Evolutionary conservation across 73 alveolate genomes (phyloP), one percentile per base, ranked within the genome.

Genomic region (Tetrahymena malaccensis): DNA sequence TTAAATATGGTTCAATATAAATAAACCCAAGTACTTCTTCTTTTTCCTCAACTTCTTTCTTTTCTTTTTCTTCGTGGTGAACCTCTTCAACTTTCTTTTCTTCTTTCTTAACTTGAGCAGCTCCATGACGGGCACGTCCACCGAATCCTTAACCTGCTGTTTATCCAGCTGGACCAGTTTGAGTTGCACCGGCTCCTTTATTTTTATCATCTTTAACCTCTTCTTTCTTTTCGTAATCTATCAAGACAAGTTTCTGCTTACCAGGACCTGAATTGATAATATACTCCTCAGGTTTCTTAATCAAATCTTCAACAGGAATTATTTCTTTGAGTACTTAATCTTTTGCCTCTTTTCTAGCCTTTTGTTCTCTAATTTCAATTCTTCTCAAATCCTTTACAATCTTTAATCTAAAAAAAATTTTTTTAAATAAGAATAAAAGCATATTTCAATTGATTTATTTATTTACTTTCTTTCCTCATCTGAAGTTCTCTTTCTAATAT

Each of bases 371-470:
- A 8, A 98, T 94, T 94, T 98, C 99, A 43, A 93, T 43, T 95
- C 97, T 98, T 94, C 99, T 97, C 94, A 98, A 93, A 85, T 96
- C 96, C n/a, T 85, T 96, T 70, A 98, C 94, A 43, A 96, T 95
- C 84, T 93, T 85, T 43, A 98, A 93, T 70, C 89, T 70, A 70
- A 70, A 70, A 13, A 1, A 50, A n/a, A n/a, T n/a, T 19, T 27
- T 70, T 25, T 19, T 12, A 1, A 27, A 19, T 7, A 57, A 57
- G 17, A 1, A 8, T 70, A 31, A 70, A 17, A 12, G 25, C 89
- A 25, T 9, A 70, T 7, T 0, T 22, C 4, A 31, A 96, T n/a
- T 25, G 10, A 70, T 70, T 70, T 22, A 70, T 40, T 40, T 40
- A 27, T 22, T 70, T 70, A 70, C 84, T 96, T 94, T 55, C 98